Conservation (phyloP, 1,284 basidiomycete species). For the Marasmius fiardii region DNA sequence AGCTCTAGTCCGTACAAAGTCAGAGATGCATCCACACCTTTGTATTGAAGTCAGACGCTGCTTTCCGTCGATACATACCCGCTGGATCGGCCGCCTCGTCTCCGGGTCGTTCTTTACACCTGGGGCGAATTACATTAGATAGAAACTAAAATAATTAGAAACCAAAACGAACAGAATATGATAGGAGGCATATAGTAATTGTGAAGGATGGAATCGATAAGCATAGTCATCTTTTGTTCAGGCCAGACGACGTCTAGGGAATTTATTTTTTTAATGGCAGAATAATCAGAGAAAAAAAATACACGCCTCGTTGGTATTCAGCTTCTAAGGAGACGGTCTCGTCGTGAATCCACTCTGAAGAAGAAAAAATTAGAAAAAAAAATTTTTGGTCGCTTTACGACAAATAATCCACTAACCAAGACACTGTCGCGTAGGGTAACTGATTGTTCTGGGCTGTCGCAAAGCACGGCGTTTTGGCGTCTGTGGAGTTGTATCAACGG, state of each 20-base stretch:
- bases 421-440: not conserved
- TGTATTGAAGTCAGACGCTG: conserved; percentile 6
- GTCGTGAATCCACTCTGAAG: conserved; percentile 1
- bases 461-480: too few species aligned
- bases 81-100: not conserved
- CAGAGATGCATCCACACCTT: not conserved
- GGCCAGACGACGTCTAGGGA: conserved; percentile 6
- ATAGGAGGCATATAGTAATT: conserved; percentile 6
- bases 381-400: not conserved
- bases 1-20: not conserved
- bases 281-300: not conserved
- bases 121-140: not conserved
- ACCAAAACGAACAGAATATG: conserved; percentile 1
- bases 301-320: conserved; percentile 7
- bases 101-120: not conserved
- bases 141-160: too few species aligned
- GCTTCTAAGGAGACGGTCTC: conserved; percentile 2
- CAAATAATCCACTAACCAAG: not conserved
- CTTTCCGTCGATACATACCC: conserved; percentile 8
- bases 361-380: not conserved
- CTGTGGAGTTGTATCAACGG: too few species aligned
- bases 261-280: too few species aligned
- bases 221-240: not conserved
- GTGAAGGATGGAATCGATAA: conserved; percentile 9
- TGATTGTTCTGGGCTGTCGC: too few species aligned